Evolutionary conservation across 1,284 basidiomycete genomes (phyloP).

Genomic region (Austroboletus novae-zelandiae): DNA sequence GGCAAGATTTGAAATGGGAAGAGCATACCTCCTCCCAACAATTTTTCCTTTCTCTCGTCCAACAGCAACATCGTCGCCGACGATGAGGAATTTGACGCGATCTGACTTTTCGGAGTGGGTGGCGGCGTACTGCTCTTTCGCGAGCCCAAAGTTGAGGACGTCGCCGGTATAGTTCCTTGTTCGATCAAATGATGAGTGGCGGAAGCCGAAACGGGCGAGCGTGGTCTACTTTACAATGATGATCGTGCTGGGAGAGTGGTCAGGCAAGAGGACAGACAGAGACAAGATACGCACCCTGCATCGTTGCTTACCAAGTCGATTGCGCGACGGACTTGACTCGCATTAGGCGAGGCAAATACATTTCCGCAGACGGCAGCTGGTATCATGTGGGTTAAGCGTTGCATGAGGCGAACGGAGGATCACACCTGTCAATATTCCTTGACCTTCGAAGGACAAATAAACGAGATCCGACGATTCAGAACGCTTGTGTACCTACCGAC

Average conservation of each 20-base stretch:
- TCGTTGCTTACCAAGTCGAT: conserved; percentile 79
- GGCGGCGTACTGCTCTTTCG: conserved; percentile 82
- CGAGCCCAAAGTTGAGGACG: conserved; percentile 90
- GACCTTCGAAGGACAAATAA: conserved; percentile 41
- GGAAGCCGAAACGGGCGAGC: not conserved
- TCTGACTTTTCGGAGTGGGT: conserved; percentile 65
- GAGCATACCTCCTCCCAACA: conserved; percentile 71
- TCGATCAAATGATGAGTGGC: conserved; percentile 6
- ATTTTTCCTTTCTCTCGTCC: conserved; percentile 76
- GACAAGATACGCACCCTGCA: conserved; percentile 57
- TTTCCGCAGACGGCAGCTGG: conserved; percentile 83
- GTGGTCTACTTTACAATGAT: conserved; percentile 78
- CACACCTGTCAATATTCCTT: conserved; percentile 75
- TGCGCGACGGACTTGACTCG: conserved; percentile 76
- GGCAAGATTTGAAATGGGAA: conserved; percentile 3
- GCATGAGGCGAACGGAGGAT: not conserved
- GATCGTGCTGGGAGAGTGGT: conserved; percentile 50
- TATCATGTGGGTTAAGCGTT: not conserved
- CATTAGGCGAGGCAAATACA: conserved; percentile 86
- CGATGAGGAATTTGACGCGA: conserved; percentile 77
- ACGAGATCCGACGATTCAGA: not conserved
- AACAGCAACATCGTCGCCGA: conserved; percentile 92
- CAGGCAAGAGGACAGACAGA: not conserved
- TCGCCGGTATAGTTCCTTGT: conserved; percentile 84
- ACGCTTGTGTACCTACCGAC: conserved; percentile 49